phyloP scores from a whole-genome alignment of 108 stramenopile genomes.

The Skeletonema costatum region DNA sequence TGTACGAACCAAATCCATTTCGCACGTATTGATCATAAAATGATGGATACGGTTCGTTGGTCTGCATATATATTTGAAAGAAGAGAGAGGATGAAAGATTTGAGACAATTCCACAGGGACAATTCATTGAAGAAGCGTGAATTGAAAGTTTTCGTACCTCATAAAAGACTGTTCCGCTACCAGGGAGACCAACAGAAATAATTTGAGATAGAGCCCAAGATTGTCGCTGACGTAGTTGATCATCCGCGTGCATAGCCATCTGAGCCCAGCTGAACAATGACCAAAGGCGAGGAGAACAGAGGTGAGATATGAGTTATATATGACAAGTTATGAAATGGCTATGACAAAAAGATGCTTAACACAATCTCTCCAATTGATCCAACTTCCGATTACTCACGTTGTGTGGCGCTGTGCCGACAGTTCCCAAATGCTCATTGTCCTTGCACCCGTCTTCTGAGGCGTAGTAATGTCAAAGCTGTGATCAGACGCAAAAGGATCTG shows the following conservation, averaged over 20 bases:
- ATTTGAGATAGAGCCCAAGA: conserved; percentile 58
- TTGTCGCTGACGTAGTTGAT: conserved; percentile 55
- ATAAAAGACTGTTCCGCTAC: conserved; percentile 3
- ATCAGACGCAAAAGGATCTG: conserved; percentile 4
- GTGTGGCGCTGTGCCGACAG: not conserved
- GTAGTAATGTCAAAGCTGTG: not conserved
- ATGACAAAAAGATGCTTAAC: not conserved
- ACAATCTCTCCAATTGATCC: not conserved
- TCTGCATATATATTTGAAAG: not conserved
- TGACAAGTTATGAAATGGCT: not conserved
- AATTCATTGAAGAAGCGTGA: not conserved
- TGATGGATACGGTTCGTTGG: not conserved
- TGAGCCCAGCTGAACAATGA: conserved; percentile 15
- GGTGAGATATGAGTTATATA: not conserved
- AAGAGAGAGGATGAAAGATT: not conserved
- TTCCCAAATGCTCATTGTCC: not conserved
- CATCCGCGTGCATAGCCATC: conserved; percentile 33
- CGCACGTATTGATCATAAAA: conserved; percentile 36
- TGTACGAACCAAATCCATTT: conserved; percentile 33
- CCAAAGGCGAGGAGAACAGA: not conserved
- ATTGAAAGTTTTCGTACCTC: not conserved
- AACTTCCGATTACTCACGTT: not conserved
- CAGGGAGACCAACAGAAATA: conserved; percentile 20
- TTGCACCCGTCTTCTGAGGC: not conserved
- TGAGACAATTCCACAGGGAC: not conserved